A percentile compares a stretch with the other conserved stretches of the same genome.
These are phyloP conservation scores for Candida dendrica DNA, from an alignment of 805 yeast genomes.

Conservation along the genomic window DNA sequence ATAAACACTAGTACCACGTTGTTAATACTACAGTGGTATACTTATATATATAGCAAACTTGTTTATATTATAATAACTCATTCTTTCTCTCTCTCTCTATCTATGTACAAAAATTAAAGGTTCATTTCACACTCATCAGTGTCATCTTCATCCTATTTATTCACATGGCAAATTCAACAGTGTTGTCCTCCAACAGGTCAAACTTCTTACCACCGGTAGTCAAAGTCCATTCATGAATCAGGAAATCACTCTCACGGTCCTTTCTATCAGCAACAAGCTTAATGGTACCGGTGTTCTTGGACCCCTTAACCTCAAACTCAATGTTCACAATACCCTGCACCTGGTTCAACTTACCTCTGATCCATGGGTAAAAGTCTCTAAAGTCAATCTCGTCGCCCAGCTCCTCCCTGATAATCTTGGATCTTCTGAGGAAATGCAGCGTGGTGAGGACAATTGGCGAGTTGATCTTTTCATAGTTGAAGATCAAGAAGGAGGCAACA, in stretches of 20 bases:
- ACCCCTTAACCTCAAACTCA: constrained; percentile 63
- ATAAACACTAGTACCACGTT: too few species aligned
- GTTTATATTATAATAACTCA: too few species aligned
- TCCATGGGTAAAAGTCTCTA: constrained; percentile 79
- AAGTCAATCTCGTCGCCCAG: constrained; percentile 76
- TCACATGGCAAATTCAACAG: constrained; percentile 22
- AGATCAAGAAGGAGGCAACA: constrained; percentile 53
- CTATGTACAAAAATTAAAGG: too few species aligned
- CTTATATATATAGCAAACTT: too few species aligned
- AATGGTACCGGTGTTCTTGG: constrained; percentile 46
- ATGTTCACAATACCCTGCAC: constrained; percentile 78
- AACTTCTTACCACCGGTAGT: constrained; percentile 37
- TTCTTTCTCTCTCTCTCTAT: too few species aligned
- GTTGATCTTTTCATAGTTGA: constrained; percentile 88
- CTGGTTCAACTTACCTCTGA: constrained; percentile 76
- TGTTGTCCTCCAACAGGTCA: constrained; percentile 44
- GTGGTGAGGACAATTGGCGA: constrained; percentile 88
- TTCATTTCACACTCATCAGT: too few species aligned
- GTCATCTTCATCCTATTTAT: too few species aligned
- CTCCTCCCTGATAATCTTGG: constrained; percentile 48
- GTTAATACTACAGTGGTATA: too few species aligned
- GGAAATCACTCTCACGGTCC: constrained; percentile 47
- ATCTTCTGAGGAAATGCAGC: constrained; percentile 76
- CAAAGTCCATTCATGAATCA: constrained; percentile 58
- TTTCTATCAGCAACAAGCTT: constrained; percentile 67